Conservation (phyloP, 1,139 yeast genomes). For the Kodamaea ohmeri region DNA sequence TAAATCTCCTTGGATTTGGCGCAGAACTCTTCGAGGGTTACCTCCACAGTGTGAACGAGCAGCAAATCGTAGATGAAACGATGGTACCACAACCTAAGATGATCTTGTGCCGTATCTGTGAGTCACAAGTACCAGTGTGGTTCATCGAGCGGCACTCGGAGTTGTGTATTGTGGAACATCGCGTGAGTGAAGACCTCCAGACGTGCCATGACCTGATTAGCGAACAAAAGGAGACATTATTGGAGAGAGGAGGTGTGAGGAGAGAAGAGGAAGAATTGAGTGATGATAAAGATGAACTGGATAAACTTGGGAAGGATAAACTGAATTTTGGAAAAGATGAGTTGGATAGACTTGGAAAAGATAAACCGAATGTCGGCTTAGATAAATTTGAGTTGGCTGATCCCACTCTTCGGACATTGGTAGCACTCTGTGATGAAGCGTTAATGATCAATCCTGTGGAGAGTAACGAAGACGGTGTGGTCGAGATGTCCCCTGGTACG, state of each 20-base stretch:
- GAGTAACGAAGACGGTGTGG: slow-evolving; percentile 28
- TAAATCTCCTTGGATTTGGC: slow-evolving; percentile 82
- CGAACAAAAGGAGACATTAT: slow-evolving; percentile 59
- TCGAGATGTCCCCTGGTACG: slow-evolving; percentile 66
- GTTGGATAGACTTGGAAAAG: too few relatives aligned
- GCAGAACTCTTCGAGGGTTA: slow-evolving; percentile 79
- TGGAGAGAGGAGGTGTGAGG: background rate
- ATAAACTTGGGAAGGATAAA: background rate
- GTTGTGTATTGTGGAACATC: slow-evolving; percentile 81
- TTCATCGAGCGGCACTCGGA: slow-evolving; percentile 92
- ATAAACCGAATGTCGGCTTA: background rate
- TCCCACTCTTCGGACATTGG: slow-evolving; percentile 36
- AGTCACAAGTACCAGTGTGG: slow-evolving; percentile 91
- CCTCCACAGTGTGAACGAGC: slow-evolving; percentile 58
- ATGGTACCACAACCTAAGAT: slow-evolving; percentile 73
- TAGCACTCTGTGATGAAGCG: slow-evolving; percentile 76
- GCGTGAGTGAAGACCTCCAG: slow-evolving; percentile 77
- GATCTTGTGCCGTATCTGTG: slow-evolving; percentile 89
- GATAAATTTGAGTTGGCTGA: slow-evolving; percentile 20
- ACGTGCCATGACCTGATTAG: slow-evolving; percentile 69
- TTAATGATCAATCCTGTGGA: slow-evolving; percentile 66
- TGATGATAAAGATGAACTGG: too few relatives aligned
- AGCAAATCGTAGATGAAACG: slow-evolving; percentile 59
- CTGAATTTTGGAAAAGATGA: too few relatives aligned
- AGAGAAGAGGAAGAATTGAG: background rate